These are phyloP conservation scores for Citrus sinensis DNA, from an alignment of 345 rosid genomes.

Conservation along the genomic window DNA sequence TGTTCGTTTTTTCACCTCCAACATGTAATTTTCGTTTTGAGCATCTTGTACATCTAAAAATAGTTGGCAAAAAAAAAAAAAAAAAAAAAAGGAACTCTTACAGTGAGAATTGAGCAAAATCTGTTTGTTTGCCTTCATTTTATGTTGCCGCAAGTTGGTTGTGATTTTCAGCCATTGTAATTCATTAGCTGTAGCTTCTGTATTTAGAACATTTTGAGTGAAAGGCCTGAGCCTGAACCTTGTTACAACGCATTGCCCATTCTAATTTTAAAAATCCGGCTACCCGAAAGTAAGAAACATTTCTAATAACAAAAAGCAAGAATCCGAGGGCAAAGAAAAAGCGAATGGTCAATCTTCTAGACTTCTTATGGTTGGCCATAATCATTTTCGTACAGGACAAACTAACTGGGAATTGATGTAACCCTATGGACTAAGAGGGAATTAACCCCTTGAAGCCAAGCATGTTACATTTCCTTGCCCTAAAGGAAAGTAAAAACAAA, in stretches of 20 bases:
- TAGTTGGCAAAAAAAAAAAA: background rate
- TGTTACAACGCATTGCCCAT: background rate
- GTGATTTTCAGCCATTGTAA: background rate
- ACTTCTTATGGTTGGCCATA: too few relatives aligned
- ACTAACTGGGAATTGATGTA: background rate
- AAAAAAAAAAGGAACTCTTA: background rate
- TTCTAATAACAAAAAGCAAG: background rate
- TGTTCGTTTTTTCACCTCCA: conserved; percentile 12
- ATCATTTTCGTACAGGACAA: too few relatives aligned
- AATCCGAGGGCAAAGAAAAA: background rate
- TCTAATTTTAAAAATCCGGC: too few relatives aligned
- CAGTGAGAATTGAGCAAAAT: conserved; percentile 7
- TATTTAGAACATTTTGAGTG: background rate
- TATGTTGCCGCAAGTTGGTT: background rate
- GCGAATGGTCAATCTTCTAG: background rate
- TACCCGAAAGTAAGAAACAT: background rate
- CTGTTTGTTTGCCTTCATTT: background rate
- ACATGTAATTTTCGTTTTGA: conserved; percentile 4
- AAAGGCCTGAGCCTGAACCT: background rate
- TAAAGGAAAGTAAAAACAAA: background rate
- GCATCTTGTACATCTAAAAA: conserved; percentile 5
- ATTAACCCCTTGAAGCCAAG: background rate
- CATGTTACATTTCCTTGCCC: background rate
- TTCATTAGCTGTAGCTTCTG: background rate
- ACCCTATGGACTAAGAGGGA: background rate